A percentile compares a stretch with the other conserved stretches of the same genome.
phyloP scores from a whole-genome alignment of 202 grass and related monocot genomes.

The Zizania palustris region DNA sequence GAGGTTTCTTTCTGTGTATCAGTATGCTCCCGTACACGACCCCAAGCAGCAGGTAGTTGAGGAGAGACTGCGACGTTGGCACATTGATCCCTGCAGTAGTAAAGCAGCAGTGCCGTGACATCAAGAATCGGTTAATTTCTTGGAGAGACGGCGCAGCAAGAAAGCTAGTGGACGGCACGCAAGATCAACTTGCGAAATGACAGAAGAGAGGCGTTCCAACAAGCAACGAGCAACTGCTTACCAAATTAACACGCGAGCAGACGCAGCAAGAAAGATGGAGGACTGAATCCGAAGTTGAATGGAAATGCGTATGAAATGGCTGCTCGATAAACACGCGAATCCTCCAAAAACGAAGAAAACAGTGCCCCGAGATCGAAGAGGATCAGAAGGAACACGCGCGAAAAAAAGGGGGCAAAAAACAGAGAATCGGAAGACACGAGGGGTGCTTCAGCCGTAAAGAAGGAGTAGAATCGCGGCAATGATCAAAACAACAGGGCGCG shows the following conservation, averaged over 20 bases:
- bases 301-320: neutral
- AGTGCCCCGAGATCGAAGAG: neutral
- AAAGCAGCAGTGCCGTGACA: conserved; percentile 11
- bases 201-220: conserved; percentile 5
- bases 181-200: neutral
- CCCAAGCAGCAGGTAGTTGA: conserved; percentile 63
- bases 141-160: neutral
- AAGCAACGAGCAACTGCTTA: conserved; percentile 3
- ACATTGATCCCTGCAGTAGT: conserved; percentile 55
- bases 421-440: neutral
- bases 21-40: conserved; percentile 54
- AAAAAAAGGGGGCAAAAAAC: neutral
- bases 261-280: neutral
- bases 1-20: conserved; percentile 43
- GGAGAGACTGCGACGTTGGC: conserved; percentile 69
- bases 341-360: neutral
- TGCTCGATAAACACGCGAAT: neutral
- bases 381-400: neutral
- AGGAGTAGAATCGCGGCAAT: neutral
- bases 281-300: too few relatives aligned
- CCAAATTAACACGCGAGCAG: too few relatives aligned
- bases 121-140: neutral
- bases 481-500: neutral
- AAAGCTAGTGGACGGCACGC: conserved; percentile 15
- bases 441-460: neutral